phyloP scores from a whole-genome alignment of 179 eudicot genomes.

The Heliamphora pulchella region DNA sequence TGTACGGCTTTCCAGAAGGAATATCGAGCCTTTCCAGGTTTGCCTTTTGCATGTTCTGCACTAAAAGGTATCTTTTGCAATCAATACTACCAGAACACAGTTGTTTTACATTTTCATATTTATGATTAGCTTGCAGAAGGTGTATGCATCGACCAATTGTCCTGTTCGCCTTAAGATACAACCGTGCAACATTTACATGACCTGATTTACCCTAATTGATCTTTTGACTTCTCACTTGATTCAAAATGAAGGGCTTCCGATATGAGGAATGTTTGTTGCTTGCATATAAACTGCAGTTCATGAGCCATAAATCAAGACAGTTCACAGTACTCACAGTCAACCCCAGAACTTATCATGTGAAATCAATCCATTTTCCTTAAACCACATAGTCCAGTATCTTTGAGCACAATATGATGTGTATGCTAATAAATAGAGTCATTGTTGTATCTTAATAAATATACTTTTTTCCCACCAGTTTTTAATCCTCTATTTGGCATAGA shows the following conservation, averaged over 20 bases:
- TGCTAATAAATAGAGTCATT: background rate
- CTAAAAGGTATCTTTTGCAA: too few species aligned
- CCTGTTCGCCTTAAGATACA: too few species aligned
- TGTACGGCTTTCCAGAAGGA: conserved; percentile 8
- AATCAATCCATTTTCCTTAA: background rate
- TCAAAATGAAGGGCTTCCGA: background rate
- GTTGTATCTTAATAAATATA: background rate
- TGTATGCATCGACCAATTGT: background rate
- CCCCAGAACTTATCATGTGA: background rate
- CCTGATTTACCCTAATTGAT: background rate
- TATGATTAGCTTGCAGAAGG: background rate
- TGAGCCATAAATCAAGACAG: background rate
- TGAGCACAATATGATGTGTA: background rate
- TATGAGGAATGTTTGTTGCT: background rate
- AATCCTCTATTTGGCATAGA: background rate
- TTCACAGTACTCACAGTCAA: too few species aligned
- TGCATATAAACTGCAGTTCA: background rate
- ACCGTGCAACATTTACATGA: too few species aligned
- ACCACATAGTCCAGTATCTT: background rate
- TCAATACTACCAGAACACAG: background rate
- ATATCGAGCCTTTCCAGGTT: conserved; percentile 17
- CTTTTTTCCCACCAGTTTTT: background rate
- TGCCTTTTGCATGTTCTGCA: background rate
- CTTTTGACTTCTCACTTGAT: background rate
- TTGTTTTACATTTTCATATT: background rate